Base-by-base conservation (phyloP, 257 asterid species). In the Penstemon davidsonii region DNA sequence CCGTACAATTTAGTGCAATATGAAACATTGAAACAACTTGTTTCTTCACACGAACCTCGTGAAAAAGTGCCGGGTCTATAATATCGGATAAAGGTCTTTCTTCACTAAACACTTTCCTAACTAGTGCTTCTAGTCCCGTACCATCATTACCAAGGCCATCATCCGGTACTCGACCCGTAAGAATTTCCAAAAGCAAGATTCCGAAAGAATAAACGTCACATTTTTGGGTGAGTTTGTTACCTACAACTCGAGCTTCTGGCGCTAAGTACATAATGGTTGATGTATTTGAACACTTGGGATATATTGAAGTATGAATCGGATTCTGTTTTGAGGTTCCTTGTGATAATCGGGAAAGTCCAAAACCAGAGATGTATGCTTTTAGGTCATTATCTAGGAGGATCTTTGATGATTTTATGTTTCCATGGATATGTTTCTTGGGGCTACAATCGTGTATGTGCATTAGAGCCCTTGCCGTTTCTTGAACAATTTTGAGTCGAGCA, bases 1-100 rank as follows among this genome's bases (percentile, higher is more conserved):
- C 97, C 41, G 95, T 84, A 70, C 99, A 94, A 43, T 76, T 88
- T 7, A 94, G 71, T 0, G 97, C 95, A 6, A 87, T 74, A 40
- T 94, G 96, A 77, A 94, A 91, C 36, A 87, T 70, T 0, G 97
- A 96, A 9, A 94, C 84, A 0, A 94, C 99, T 77, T 94, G 97
- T 67, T 83, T 88, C 81, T 94, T 94, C 0, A 95, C 97, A 38
- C 81, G 88, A 25, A 86, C 95, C 93, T 94, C 99, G 3, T 78
- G 86, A 83, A 86, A 11, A 5, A 94, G 90, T 37, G 76, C 69
- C 7, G 91, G 90, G 64, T 91, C 99, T 53, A 94, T 86, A 44
- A 94, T 77, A 78, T 87, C 96, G 0, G 96, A 91, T 77, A 91
- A 69, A 0, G 96, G 94, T 12, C 87, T 86, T 75, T 83, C 96